Percentiles rank a stretch among this genome's conserved stretches.
These are phyloP conservation scores for Urochloa ruziziensis DNA, from an alignment of 176 grass and related monocot species.

Conservation along the genomic window DNA sequence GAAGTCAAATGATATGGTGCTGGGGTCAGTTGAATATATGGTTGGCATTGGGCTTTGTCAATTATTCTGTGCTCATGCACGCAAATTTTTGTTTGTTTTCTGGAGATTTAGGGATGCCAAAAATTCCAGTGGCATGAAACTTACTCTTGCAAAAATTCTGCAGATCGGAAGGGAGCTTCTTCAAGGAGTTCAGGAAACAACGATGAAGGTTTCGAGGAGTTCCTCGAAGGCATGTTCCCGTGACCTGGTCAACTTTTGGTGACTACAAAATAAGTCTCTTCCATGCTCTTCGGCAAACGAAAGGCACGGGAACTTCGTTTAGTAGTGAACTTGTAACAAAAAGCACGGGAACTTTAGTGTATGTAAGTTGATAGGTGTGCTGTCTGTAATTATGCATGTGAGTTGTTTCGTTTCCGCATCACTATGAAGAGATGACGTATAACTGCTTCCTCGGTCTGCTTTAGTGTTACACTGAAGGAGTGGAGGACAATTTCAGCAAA, in stretches of 20 bases:
- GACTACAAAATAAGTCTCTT: not conserved
- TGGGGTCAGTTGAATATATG: not conserved
- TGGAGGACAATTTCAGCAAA: too few species aligned
- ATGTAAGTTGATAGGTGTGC: too few species aligned
- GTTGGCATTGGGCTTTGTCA: not conserved
- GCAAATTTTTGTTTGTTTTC: not conserved
- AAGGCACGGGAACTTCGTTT: too few species aligned
- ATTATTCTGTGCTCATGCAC: not conserved
- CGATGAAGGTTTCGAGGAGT: slow-evolving; percentile 70
- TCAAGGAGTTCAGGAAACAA: slow-evolving; percentile 7
- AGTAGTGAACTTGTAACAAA: too few species aligned
- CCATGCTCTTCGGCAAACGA: not conserved
- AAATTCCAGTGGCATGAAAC: not conserved
- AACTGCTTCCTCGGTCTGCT: not conserved
- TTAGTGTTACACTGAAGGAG: too few species aligned
- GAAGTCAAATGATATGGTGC: not conserved
- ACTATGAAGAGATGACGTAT: not conserved
- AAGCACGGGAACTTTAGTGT: too few species aligned
- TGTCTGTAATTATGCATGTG: not conserved
- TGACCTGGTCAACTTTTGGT: slow-evolving; percentile 27
- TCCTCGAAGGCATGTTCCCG: slow-evolving; percentile 82
- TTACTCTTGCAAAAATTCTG: not conserved
- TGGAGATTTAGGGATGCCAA: not conserved
- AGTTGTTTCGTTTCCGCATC: not conserved
- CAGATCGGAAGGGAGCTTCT: slow-evolving; percentile 39